These are phyloP conservation scores for Phoenix roebelenii DNA, from an alignment of 176 grass and related monocot genomes.

Conservation along the genomic window DNA sequence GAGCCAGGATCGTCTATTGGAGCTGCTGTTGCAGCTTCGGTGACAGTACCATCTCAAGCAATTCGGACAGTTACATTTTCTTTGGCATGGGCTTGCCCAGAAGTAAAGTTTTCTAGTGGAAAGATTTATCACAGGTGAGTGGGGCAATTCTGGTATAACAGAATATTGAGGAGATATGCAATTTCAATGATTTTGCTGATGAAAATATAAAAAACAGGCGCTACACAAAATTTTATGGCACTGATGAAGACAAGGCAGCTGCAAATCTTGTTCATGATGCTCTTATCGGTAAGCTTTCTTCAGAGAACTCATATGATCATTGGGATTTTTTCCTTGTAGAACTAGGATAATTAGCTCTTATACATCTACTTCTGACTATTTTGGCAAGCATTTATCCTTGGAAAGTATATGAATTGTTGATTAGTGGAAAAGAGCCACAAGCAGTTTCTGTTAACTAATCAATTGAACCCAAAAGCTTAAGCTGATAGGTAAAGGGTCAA, in stretches of 20 bases:
- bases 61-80: slow-evolving; percentile 74
- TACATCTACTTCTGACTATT: too few species aligned
- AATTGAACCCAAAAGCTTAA: too few species aligned
- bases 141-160: neutral
- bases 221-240: slow-evolving; percentile 97
- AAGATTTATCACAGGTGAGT: slow-evolving; percentile 85
- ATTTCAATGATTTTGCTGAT: slow-evolving; percentile 1
- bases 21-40: slow-evolving; percentile 76
- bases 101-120: slow-evolving; percentile 91
- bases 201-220: slow-evolving; percentile 34
- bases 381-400: too few species aligned
- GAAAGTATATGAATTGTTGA: too few species aligned
- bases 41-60: slow-evolving; percentile 46
- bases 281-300: slow-evolving; percentile 34
- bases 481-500: too few species aligned
- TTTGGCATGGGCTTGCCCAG: slow-evolving; percentile 92
- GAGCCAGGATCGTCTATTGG: slow-evolving; percentile 72
- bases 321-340: too few species aligned
- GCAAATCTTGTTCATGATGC: slow-evolving; percentile 72
- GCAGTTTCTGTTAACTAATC: too few species aligned
- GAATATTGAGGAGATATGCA: neutral
- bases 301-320: slow-evolving; percentile 8
- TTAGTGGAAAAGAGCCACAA: too few species aligned
- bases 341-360: too few species aligned
- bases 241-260: slow-evolving; percentile 50